A percentile compares a stretch with the other conserved stretches of the same genome.
Evolutionary conservation across 2,329 filamentous ascomycete species (phyloP).

Genomic region (Claviceps maximensis): DNA sequence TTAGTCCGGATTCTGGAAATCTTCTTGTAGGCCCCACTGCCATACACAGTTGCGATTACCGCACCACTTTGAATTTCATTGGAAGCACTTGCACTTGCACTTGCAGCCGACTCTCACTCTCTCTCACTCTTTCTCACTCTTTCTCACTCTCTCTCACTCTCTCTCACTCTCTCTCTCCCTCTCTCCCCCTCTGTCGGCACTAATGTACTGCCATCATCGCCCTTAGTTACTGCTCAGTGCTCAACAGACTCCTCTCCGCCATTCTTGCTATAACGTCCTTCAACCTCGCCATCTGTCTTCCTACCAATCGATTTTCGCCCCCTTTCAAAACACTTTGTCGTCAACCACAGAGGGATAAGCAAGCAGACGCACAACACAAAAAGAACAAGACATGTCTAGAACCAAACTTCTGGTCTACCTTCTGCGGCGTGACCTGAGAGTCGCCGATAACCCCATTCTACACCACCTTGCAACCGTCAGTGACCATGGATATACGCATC

Average conservation of each 20-base stretch:
- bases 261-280: not conserved
- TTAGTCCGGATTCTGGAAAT: not conserved
- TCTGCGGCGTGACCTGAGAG: slow-evolving; percentile 57
- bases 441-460: slow-evolving; percentile 63
- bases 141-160: too few relatives aligned
- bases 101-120: too few relatives aligned
- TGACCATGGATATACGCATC: slow-evolving; percentile 47
- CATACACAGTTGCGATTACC: not conserved
- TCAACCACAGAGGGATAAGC: not conserved
- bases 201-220: not conserved
- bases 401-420: slow-evolving; percentile 54
- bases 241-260: too few relatives aligned
- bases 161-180: too few relatives aligned
- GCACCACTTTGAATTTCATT: not conserved
- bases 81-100: not conserved
- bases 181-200: too few relatives aligned
- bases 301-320: too few relatives aligned
- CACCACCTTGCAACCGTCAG: slow-evolving; percentile 37
- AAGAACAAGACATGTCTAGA: slow-evolving; percentile 19
- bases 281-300: not conserved
- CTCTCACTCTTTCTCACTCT: too few relatives aligned
- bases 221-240: not conserved
- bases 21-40: not conserved
- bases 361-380: not conserved
- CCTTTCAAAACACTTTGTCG: not conserved